Evolutionary conservation across 2,329 filamentous ascomycete genomes (phyloP).

Genomic region (Fusarium sacchari): DNA sequence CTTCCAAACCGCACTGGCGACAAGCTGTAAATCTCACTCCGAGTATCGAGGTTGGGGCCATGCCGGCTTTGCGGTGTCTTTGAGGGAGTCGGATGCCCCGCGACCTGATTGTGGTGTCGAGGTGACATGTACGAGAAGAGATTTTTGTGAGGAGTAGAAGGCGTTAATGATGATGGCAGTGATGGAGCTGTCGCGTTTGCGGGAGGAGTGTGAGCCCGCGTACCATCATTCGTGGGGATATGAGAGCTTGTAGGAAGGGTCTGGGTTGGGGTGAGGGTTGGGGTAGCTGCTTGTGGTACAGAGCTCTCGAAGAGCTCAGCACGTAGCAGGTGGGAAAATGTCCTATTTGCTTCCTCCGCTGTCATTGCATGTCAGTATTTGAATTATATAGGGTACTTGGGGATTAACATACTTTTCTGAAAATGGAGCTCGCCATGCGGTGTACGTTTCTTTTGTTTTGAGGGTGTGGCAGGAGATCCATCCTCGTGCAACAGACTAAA

Average conservation of each 20-base stretch:
- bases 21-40: constrained; percentile 93
- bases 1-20: constrained; percentile 94
- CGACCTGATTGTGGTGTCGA: constrained; percentile 72
- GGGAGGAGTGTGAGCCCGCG: constrained; percentile 84
- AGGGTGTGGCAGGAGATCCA: constrained; percentile 90
- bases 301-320: constrained; percentile 93
- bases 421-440: constrained; percentile 93
- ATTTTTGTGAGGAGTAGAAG: constrained; percentile 97
- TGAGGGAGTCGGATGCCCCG: constrained; percentile 86
- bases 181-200: constrained; percentile 68
- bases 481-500: constrained; percentile 93
- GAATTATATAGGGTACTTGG: not conserved
- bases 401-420: constrained; percentile 76
- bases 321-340: constrained; percentile 86
- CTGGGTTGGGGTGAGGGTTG: constrained; percentile 69
- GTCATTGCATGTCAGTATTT: constrained; percentile 15
- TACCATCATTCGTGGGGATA: constrained; percentile 69
- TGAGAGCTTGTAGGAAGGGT: constrained; percentile 60
- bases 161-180: constrained; percentile 80
- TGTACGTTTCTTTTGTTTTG: constrained; percentile 83
- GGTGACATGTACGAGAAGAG: constrained; percentile 92
- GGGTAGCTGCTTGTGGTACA: constrained; percentile 81
- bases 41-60: constrained; percentile 87
- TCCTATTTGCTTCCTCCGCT: constrained; percentile 95
- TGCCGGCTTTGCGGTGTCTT: constrained; percentile 89